Evolutionary conservation across 2,329 filamentous ascomycete genomes (phyloP).

Genomic region (Neurospora sp.): DNA sequence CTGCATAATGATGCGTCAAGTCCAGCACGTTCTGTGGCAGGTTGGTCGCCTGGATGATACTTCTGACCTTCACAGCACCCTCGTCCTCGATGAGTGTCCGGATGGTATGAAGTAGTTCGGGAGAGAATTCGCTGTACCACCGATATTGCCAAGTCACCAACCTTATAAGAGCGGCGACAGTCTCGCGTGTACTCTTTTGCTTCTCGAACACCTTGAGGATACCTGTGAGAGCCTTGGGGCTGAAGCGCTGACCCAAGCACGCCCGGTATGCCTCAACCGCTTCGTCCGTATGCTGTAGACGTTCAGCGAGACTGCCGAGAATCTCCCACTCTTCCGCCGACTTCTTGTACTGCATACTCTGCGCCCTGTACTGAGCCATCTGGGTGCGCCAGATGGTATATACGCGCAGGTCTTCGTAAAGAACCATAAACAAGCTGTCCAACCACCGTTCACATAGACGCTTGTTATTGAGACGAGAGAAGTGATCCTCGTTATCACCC

Average conservation of each 20-base stretch:
- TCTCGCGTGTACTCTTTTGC: slow-evolving; percentile 68
- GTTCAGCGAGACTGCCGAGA: slow-evolving; percentile 81
- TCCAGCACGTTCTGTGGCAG: slow-evolving; percentile 88
- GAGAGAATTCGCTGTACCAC: slow-evolving; percentile 99
- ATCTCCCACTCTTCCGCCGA: slow-evolving; percentile 98
- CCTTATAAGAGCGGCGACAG: slow-evolving; percentile 75
- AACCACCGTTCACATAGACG: slow-evolving; percentile 95
- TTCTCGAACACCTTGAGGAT: slow-evolving; percentile 73
- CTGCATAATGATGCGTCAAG: slow-evolving; percentile 91
- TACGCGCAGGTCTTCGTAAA: slow-evolving; percentile 94
- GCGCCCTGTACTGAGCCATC: slow-evolving; percentile 88
- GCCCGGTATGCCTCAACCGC: slow-evolving; percentile 87
- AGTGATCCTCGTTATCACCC: slow-evolving; percentile 58
- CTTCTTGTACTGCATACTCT: slow-evolving; percentile 93
- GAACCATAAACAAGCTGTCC: slow-evolving; percentile 97
- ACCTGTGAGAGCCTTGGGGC: slow-evolving; percentile 81
- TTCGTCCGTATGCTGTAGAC: slow-evolving; percentile 85
- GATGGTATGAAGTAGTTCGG: slow-evolving; percentile 77
- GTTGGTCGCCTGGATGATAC: slow-evolving; percentile 93
- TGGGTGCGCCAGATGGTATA: slow-evolving; percentile 99
- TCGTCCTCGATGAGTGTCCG: slow-evolving; percentile 94
- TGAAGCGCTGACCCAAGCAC: slow-evolving; percentile 81
- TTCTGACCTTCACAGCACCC: slow-evolving; percentile 92
- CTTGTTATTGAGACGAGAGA: slow-evolving; percentile 93
- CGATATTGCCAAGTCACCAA: slow-evolving; percentile 97